Evolutionary conservation across 306 rosid genomes (phyloP).

Genomic region (Alnus rubra): DNA sequence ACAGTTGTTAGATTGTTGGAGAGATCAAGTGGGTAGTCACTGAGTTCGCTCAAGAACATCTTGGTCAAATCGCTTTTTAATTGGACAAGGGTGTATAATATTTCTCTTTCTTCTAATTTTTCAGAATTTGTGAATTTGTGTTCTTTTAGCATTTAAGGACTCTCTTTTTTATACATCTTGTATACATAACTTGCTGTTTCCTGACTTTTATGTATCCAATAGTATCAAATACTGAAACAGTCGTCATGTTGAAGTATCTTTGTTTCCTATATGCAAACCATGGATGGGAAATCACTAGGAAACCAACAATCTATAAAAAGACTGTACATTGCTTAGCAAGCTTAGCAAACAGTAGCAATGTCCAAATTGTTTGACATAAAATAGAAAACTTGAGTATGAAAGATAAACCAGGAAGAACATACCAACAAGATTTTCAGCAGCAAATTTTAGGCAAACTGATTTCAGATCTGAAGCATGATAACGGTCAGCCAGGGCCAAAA

Average conservation of each 20-base stretch:
- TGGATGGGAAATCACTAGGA: not conserved
- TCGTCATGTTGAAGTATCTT: not conserved
- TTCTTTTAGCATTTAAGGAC: too few species aligned
- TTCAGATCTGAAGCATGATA: conserved; percentile 80
- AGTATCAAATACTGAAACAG: not conserved
- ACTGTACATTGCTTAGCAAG: not conserved
- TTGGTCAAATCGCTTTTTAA: too few species aligned
- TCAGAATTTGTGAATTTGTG: too few species aligned
- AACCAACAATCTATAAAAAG: not conserved
- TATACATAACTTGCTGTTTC: not conserved
- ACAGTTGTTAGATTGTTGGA: too few species aligned
- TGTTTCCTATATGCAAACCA: not conserved
- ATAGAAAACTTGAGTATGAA: not conserved
- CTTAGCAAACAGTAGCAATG: not conserved
- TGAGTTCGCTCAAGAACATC: too few species aligned
- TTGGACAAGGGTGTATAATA: too few species aligned
- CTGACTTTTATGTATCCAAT: not conserved
- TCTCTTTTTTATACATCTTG: too few species aligned
- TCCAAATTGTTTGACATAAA: conserved; percentile 4
- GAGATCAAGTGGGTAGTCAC: too few species aligned
- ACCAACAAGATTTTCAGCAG: conserved; percentile 96
- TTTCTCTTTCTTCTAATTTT: too few species aligned
- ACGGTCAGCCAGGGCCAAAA: conserved; percentile 88
- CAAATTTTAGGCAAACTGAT: conserved; percentile 83
- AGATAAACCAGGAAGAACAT: conserved; percentile 34